phyloP scores from a whole-genome alignment of 2,329 filamentous ascomycete genomes.

The Exserohilum turcica region DNA sequence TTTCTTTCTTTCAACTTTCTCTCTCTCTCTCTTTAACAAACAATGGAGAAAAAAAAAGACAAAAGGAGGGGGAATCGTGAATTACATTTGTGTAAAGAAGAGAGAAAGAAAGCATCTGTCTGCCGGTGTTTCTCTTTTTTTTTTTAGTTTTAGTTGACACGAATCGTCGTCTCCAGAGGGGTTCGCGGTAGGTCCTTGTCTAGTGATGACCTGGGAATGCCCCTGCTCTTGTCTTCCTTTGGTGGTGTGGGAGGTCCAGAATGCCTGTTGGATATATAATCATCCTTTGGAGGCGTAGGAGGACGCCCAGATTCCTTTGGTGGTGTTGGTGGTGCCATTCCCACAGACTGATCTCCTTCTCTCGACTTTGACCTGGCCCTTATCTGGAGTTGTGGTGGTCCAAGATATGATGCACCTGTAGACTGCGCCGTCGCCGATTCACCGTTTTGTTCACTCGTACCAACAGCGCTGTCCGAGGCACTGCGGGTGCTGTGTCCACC shows the following conservation, averaged over 20 bases:
- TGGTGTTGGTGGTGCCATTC: conserved; percentile 52
- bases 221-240: conserved; percentile 42
- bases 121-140: neutral
- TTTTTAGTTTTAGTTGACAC: conserved; percentile 31
- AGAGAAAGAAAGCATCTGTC: neutral
- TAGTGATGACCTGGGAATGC: conserved; percentile 20
- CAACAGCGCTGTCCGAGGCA: conserved; percentile 26
- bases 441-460: conserved; percentile 9
- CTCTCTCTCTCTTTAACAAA: neutral
- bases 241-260: conserved; percentile 49
- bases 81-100: neutral
- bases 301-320: conserved; percentile 49
- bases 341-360: conserved; percentile 36
- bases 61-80: neutral
- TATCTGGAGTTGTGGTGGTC: conserved; percentile 17
- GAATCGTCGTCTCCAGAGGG: conserved; percentile 41
- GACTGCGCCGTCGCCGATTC: conserved; percentile 30
- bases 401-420: conserved; percentile 22
- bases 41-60: neutral
- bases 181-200: conserved; percentile 46
- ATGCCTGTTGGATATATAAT: conserved; percentile 29
- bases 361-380: conserved; percentile 17
- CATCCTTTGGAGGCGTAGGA: conserved; percentile 48
- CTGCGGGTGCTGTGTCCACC: conserved; percentile 61
- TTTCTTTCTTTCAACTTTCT: too few species aligned